Conservation (phyloP, 345 rosid species). For the Populus alba region DNA sequence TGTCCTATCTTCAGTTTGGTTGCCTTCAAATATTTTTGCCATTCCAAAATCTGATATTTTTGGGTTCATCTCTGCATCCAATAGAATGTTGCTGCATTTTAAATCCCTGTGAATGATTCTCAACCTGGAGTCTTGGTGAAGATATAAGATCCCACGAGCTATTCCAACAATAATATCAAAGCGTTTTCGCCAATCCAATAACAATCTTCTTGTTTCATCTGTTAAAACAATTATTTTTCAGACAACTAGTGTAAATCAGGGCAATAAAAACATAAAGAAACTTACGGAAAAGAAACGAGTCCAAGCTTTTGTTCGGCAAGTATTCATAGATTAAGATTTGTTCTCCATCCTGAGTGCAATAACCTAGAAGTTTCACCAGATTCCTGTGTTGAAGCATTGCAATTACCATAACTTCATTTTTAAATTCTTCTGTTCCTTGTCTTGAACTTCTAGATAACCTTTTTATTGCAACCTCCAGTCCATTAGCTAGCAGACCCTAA, state of each 20-base stretch:
- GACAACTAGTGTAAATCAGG: too few species aligned
- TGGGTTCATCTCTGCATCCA: constrained; percentile 48
- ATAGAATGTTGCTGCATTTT: constrained; percentile 58
- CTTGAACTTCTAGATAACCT: constrained; percentile 6
- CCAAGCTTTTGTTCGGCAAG: too few species aligned
- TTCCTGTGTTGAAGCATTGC: constrained; percentile 15
- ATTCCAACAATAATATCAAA: constrained; percentile 48
- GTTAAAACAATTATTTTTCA: too few species aligned
- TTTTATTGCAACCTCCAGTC: constrained; percentile 7
- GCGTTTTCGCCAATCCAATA: constrained; percentile 38
- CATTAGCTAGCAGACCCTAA: constrained; percentile 5
- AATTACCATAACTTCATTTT: constrained; percentile 9
- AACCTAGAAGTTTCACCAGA: constrained; percentile 11
- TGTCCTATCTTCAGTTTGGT: constrained; percentile 33
- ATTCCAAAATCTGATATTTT: constrained; percentile 69
- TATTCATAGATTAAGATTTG: constrained; percentile 67
- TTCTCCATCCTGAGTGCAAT: constrained; percentile 44
- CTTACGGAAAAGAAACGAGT: constrained; percentile 31
- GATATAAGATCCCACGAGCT: constrained; percentile 68
- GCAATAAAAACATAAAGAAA: too few species aligned
- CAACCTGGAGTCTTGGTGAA: constrained; percentile 78
- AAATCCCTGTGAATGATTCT: constrained; percentile 19
- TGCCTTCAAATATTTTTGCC: constrained; percentile 52
- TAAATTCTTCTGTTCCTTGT: constrained; percentile 13
- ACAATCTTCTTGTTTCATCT: too few species aligned